Evolutionary conservation across 768 basidiomycete genomes (phyloP).

Genomic region (Amanita molliuscula): DNA sequence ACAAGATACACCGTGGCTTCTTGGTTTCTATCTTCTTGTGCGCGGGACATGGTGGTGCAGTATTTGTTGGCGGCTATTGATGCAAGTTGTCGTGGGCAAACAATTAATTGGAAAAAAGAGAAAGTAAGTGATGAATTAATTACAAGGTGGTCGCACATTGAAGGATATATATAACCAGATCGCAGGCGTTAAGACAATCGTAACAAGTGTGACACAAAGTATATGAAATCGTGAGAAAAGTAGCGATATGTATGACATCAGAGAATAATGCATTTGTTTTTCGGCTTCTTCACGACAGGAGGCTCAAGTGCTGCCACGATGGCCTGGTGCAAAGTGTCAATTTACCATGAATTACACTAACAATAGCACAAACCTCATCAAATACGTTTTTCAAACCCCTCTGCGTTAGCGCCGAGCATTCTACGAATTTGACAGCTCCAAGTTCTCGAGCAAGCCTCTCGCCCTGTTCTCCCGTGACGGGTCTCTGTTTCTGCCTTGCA

Average conservation of each 20-base stretch:
- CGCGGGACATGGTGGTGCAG: constrained; percentile 39
- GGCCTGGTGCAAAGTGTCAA: constrained; percentile 41
- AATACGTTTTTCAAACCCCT: constrained; percentile 99
- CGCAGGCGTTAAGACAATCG: constrained; percentile 23
- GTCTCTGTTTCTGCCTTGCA: constrained; percentile 91
- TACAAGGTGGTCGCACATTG: constrained; percentile 23
- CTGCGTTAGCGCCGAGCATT: constrained; percentile 98
- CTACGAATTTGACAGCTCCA: constrained; percentile 98
- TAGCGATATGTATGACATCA: constrained; percentile 26
- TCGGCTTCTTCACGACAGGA: constrained; percentile 80
- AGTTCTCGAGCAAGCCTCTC: constrained; percentile 94
- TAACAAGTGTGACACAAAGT: constrained; percentile 16
- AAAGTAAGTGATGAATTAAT: constrained; percentile 30
- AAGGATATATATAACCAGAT: constrained; percentile 37
- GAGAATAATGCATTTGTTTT: constrained; percentile 73
- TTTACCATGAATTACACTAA: constrained; percentile 1
- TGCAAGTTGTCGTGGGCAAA: background rate
- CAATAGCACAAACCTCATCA: constrained; percentile 74
- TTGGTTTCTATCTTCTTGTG: constrained; percentile 84
- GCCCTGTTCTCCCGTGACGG: constrained; percentile 80
- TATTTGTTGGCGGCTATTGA: background rate
- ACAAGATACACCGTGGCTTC: constrained; percentile 88
- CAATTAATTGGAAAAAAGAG: constrained; percentile 10
- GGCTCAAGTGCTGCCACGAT: constrained; percentile 98
- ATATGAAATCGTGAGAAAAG: constrained; percentile 10